A percentile compares a stretch with the other conserved stretches of the same genome.
phyloP scores from a whole-genome alignment of 2,329 filamentous ascomycete species.

The Juglanconis oblonga region DNA sequence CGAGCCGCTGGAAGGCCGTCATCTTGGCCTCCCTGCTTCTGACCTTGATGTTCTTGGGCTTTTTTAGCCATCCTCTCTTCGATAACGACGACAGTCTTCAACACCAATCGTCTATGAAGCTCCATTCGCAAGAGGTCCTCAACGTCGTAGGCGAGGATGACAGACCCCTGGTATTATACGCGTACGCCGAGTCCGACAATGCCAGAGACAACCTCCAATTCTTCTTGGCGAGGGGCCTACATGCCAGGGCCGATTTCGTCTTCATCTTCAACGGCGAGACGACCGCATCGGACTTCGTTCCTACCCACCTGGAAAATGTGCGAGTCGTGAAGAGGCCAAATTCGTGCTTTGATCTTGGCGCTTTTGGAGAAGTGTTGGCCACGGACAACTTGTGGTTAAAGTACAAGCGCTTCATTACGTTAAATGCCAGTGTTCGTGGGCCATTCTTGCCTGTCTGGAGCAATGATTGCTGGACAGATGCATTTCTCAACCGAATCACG shows the following conservation, averaged over 20 bases:
- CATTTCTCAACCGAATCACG: slow-evolving; percentile 26
- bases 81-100: background rate
- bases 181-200: slow-evolving; percentile 28
- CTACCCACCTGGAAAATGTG: slow-evolving; percentile 26
- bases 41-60: background rate
- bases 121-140: background rate
- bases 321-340: slow-evolving; percentile 25
- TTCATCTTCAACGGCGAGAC: slow-evolving; percentile 34
- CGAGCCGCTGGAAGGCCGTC: background rate
- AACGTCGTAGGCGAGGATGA: background rate
- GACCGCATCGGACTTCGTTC: slow-evolving; percentile 17
- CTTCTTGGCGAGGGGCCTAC: slow-evolving; percentile 31
- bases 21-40: background rate
- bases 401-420: slow-evolving; percentile 31
- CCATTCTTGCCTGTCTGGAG: slow-evolving; percentile 32
- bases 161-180: slow-evolving; percentile 29
- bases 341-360: slow-evolving; percentile 30
- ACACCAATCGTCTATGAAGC: background rate
- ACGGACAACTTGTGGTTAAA: slow-evolving; percentile 28
- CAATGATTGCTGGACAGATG: slow-evolving; percentile 31
- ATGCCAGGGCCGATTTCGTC: slow-evolving; percentile 32
- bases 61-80: background rate
- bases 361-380: slow-evolving; percentile 28
- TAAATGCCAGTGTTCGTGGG: slow-evolving; percentile 29
- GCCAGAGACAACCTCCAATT: slow-evolving; percentile 29